Evolutionary conservation across 2,329 filamentous ascomycete genomes (phyloP), one percentile per base, ranked within the genome.

Genomic region (Hypocrella siamensis): DNA sequence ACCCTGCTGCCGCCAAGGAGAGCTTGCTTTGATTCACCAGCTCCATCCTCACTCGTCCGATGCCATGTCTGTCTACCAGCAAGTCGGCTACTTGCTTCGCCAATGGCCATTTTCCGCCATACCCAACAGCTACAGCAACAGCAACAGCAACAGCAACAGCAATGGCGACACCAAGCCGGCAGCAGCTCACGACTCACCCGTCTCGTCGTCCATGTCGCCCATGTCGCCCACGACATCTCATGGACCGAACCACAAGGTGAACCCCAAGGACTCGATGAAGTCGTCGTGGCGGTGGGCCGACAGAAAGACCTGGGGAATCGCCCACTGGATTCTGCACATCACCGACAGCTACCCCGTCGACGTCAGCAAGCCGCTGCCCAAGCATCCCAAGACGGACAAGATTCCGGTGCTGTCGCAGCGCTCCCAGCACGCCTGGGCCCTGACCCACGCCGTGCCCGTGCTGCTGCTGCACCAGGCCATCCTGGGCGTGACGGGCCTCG

Each of bases 361-460:
- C 19, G 12, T 24, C 8, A 17, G 21, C 19, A 33, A 33, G 31
- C 26, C 31, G 9, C 19, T 33, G 4, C 31, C 31, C 2, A 30
- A 29, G 9, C 27, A 33, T 14, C 15, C 26, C 19, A 33, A 33
- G 16, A 33, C 31, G 5, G 31, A 33, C 19, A 33, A 33, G 27
- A 30, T 33, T 16, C 58, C 57, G 2, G 49, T 54, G 31, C 32
- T 60, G 7, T 39, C 51, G 0, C 45, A 57, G n/a, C 48, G 37
- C 36, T 44, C 49, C n/a, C 36, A 46, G 9, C 53, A 60, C 36
- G 37, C 45, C 8, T 63, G 57, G 56, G 48, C 62, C 1, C 28
- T 62, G 1, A 36, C 46, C 3, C 53, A 62, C 32, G 42, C 57
- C 9, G 35, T 46, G 5, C 43, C 56, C 7, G 57, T 58, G 0